These are phyloP conservation scores for Penicillium sp. DNA, from an alignment of 2,329 filamentous ascomycete species.

Conservation along the genomic window DNA sequence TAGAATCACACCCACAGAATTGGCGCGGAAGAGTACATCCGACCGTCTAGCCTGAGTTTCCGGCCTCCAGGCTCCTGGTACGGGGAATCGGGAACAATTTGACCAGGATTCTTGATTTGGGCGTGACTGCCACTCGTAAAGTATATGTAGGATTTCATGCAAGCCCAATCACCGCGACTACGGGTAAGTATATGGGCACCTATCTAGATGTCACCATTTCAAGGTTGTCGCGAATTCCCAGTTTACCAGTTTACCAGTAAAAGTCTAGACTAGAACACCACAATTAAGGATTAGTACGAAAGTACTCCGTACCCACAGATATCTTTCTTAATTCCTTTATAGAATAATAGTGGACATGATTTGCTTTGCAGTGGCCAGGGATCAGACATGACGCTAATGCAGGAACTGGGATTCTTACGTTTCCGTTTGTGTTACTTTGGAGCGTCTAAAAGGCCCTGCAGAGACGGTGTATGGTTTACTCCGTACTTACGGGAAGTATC, in stretches of 20 bases:
- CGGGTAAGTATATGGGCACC: background rate
- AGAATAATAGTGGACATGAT: constrained; percentile 7
- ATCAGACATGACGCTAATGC: constrained; percentile 36
- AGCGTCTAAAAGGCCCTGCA: background rate
- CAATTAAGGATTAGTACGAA: background rate
- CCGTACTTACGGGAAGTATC: constrained; percentile 4
- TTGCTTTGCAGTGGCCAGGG: constrained; percentile 10
- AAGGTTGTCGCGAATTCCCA: background rate
- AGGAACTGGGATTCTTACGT: constrained; percentile 32
- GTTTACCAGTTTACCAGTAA: too few species aligned
- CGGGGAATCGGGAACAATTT: background rate
- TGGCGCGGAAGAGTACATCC: constrained; percentile 4
- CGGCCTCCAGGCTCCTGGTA: constrained; percentile 1
- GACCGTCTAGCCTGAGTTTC: constrained; percentile 10
- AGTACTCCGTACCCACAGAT: background rate
- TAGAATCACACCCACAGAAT: constrained; percentile 5
- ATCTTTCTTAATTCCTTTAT: background rate
- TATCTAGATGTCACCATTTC: background rate
- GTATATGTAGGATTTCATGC: constrained; percentile 3
- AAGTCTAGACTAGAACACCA: background rate
- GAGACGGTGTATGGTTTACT: constrained; percentile 6
- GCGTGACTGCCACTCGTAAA: background rate
- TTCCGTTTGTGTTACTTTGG: background rate
- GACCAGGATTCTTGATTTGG: background rate
- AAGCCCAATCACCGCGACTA: constrained; percentile 8